Evolutionary conservation across 169 alveolate species (phyloP).

Genomic region (Amoebophrya sp.): DNA sequence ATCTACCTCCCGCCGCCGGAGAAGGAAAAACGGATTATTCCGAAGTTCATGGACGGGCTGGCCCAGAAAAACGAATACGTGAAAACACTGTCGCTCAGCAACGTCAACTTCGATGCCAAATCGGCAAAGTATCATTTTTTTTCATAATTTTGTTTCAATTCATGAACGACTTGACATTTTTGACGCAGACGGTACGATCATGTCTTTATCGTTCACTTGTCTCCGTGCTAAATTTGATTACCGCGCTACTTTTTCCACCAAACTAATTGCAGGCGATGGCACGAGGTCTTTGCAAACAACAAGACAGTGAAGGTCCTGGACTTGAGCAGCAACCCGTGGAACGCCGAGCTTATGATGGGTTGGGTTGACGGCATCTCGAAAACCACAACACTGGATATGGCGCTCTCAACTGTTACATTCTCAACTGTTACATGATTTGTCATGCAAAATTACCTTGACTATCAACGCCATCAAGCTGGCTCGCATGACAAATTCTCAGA

Average conservation of each 20-base stretch:
- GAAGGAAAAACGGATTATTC: not conserved
- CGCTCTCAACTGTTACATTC: too few relatives aligned
- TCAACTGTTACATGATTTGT: too few relatives aligned
- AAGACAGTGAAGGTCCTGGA: not conserved
- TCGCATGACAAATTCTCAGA: too few relatives aligned
- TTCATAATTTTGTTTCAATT: not conserved
- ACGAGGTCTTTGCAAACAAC: not conserved
- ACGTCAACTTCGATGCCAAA: not conserved
- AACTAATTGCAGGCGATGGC: not conserved
- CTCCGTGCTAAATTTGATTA: too few relatives aligned
- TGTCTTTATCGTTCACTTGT: too few relatives aligned
- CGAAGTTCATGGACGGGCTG: not conserved
- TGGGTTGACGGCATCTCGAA: not conserved
- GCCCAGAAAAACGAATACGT: not conserved
- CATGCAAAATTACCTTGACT: too few relatives aligned
- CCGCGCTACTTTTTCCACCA: too few relatives aligned
- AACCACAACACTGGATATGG: too few relatives aligned
- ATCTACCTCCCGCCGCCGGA: slow-evolving; percentile 18
- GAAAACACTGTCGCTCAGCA: not conserved
- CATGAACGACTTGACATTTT: too few relatives aligned
- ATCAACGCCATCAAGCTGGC: too few relatives aligned
- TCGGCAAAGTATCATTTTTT: not conserved
- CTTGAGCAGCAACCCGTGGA: not conserved
- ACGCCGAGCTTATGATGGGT: not conserved
- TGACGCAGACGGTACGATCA: too few relatives aligned